phyloP scores from a whole-genome alignment of 148 eudicot genomes.

The Fagopyrum esculentum region DNA sequence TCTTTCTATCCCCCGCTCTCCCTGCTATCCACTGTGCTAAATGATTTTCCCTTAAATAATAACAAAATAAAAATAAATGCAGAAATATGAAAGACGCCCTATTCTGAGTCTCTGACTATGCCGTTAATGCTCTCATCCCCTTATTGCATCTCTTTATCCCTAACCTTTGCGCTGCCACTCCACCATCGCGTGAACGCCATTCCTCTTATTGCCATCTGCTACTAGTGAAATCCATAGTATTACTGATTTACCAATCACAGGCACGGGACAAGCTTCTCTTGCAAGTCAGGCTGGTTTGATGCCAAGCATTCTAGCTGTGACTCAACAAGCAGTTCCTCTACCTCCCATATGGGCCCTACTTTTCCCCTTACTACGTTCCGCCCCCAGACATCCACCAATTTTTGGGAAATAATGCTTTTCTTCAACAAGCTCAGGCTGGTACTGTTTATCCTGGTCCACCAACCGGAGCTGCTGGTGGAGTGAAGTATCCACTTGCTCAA shows the following conservation, averaged over 20 bases:
- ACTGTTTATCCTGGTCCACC: slow-evolving; percentile 54
- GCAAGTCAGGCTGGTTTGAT: slow-evolving; percentile 64
- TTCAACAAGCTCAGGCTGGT: slow-evolving; percentile 70
- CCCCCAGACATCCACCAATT: slow-evolving; percentile 68
- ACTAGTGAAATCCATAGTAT: no score
- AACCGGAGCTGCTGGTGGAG: slow-evolving; percentile 29
- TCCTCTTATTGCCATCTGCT: not conserved
- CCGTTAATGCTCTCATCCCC: not conserved
- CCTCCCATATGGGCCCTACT: slow-evolving; percentile 65
- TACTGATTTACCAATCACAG: slow-evolving; percentile 24
- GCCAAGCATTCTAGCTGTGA: slow-evolving; percentile 50
- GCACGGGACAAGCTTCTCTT: slow-evolving; percentile 45
- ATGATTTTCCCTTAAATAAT: no score
- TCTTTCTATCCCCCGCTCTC: not conserved
- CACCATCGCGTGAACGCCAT: not conserved
- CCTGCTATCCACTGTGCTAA: not conserved
- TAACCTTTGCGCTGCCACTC: no score
- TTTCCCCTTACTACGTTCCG: slow-evolving; percentile 57
- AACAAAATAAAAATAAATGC: no score
- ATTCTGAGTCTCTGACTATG: not conserved
- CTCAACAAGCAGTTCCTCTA: slow-evolving; percentile 65
- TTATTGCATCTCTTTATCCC: not conserved
- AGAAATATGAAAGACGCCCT: not conserved
- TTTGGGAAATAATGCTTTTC: slow-evolving; percentile 55
- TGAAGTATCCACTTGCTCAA: slow-evolving; percentile 62